A percentile compares a stretch with the other conserved stretches of the same genome.
These are phyloP conservation scores for Pestalotiopsis fici DNA, from an alignment of 2,329 filamentous ascomycete species.

Conservation along the genomic window DNA sequence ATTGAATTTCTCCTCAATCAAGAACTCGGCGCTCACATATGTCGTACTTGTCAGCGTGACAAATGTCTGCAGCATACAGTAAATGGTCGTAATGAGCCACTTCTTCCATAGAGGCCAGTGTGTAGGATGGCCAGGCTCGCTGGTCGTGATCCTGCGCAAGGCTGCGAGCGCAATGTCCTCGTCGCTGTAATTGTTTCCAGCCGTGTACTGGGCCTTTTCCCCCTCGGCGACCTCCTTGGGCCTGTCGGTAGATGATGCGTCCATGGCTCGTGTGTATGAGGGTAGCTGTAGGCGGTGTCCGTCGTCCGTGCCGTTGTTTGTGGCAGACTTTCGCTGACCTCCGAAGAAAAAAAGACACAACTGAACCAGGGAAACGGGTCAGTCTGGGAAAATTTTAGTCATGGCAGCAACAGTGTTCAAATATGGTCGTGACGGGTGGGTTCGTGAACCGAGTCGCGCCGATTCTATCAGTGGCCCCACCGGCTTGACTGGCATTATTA, in stretches of 20 bases:
- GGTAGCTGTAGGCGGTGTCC: background rate
- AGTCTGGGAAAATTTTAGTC: background rate
- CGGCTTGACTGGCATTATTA: conserved; percentile 4
- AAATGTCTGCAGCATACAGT: conserved; percentile 35
- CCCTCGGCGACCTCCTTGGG: background rate
- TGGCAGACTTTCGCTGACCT: conserved; percentile 3
- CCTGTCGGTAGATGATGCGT: background rate
- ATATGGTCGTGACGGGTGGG: conserved; percentile 1
- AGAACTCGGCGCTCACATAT: conserved; percentile 37
- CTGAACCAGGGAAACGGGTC: conserved; percentile 2
- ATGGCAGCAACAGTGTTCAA: conserved; percentile 3
- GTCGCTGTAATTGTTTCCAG: conserved; percentile 3
- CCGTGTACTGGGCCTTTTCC: background rate
- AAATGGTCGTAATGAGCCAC: conserved; percentile 26
- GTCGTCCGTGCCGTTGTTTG: background rate
- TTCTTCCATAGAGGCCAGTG: conserved; percentile 29
- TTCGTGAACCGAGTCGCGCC: background rate
- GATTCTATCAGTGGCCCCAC: conserved; percentile 4
- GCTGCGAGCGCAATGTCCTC: conserved; percentile 23
- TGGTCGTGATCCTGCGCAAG: conserved; percentile 24
- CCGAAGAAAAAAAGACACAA: background rate
- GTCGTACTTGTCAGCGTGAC: conserved; percentile 38
- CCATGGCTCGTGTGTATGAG: background rate
- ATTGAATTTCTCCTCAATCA: conserved; percentile 37
- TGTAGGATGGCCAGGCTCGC: conserved; percentile 26